Base-by-base conservation (phyloP, 2,329 filamentous ascomycete species). In the Botryosphaeria dothidea region DNA sequence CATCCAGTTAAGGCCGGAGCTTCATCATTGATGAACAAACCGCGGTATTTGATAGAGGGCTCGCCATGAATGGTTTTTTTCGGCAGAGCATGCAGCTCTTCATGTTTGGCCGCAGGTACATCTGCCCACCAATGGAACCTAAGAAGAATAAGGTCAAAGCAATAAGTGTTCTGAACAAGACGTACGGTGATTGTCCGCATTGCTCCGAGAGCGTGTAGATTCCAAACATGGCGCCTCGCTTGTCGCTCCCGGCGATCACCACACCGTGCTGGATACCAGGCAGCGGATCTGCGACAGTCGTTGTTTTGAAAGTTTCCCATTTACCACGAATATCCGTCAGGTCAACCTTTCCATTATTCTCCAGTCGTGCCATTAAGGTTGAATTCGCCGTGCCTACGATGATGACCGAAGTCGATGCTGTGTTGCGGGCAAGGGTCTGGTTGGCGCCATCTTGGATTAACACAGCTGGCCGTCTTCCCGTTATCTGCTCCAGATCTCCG, bases 151-250 rank as follows among this genome's bases (percentile, higher is more conserved):
- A 51, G 31, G n/a, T 11, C 3, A 34, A 17, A 25, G 4, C 31
- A 1, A 1, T 3, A 11, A 19, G 3, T 27, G 19, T 27, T 29
- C 17, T 25, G 25, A 9, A 2, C 2, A 8, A 3, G 15, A n/a
- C 34, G 9, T 54, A 71, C 64, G 70, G 70, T 15, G 69, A 70
- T 34, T 65, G 58, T 3, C 70, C 70, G 25, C 45, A 64, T 43
- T 71, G 70, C 56, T 70, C 69, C 31, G 69, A 64, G n/a, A 71
- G 64, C 1, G 67, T 68, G 43, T 71, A 65, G 31, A 69, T 62
- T 3, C 68, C 69, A 29, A 68, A 71, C 29, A 71, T 69, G 13
- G 68, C 67, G 0, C 69, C 70, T 41, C 70, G 56, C 45, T 70
- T 70, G 51, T 71, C 69, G 41, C 68, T 70, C 7, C 69, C 69